phyloP scores from a whole-genome alignment of 805 yeast species.

The Yarrowia sp. region DNA sequence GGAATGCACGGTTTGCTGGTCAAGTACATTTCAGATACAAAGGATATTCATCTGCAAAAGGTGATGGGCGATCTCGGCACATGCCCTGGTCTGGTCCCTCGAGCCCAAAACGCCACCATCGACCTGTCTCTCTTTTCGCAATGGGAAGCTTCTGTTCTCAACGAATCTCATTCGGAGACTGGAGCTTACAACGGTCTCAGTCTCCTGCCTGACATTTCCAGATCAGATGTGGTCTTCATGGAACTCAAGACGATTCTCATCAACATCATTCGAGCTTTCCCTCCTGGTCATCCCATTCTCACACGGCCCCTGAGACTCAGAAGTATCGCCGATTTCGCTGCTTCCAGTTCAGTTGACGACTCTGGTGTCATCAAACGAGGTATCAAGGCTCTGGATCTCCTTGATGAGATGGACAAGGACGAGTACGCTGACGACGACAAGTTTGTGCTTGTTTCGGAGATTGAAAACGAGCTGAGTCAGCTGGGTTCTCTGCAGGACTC shows the following conservation, averaged over 20 bases:
- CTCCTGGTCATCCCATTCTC: conserved; percentile 44
- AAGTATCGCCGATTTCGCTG: conserved; percentile 49
- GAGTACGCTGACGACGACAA: conserved; percentile 44
- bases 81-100: conserved; percentile 47
- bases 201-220: conserved; percentile 44
- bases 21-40: conserved; percentile 45
- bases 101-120: conserved; percentile 47
- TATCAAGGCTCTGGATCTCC: conserved; percentile 47
- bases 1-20: conserved; percentile 50
- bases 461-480: conserved; percentile 50
- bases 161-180: conserved; percentile 41
- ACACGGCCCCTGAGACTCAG: conserved; percentile 47
- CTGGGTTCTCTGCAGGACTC: conserved; percentile 49
- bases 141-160: conserved; percentile 49
- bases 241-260: conserved; percentile 50
- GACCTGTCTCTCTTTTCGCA: conserved; percentile 49
- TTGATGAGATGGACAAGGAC: conserved; percentile 45
- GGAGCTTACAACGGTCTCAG: conserved; percentile 36
- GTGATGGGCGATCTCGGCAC: conserved; percentile 48
- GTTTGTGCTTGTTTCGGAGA: conserved; percentile 48
- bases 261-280: conserved; percentile 51
- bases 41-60: conserved; percentile 43
- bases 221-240: conserved; percentile 49
- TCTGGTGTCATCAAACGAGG: conserved; percentile 49
- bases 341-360: conserved; percentile 44